Evolutionary conservation across 345 rosid genomes (phyloP), one percentile per base, ranked within the genome.

Genomic region (Cardamine occulta): DNA sequence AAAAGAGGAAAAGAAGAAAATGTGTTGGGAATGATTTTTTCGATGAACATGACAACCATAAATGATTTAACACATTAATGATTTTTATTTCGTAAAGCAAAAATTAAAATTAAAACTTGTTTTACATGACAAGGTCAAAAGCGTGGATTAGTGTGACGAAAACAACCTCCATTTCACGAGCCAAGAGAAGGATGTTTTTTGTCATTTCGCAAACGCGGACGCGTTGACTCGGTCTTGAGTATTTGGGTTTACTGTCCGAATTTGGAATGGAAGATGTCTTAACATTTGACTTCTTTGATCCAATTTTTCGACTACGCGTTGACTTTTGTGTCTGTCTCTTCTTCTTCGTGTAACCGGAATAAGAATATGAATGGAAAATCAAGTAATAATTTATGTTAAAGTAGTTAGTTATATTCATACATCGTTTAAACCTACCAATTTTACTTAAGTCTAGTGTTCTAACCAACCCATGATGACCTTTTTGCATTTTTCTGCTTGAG

Each of bases 31-130:
- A 66, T 65, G 68, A 78, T 39, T 57, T 61, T 32, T 62, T 62
- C 3, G 44, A 66, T 49, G 69, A 66, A 63, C 74, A 31, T 78
- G 84, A 54, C 79, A 53, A 79, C 84, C 86, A 80, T 82, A n/a
- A 69, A 42, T 70, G 71, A 70, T 54, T 70, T 59, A 28, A 49
- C 48, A 62, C 17, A 68, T 68, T 57, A 44, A 66, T 74, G 37
- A 39, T 53, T 52, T 51, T n/a, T 66, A 10, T 45, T 45, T 53
- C 29, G 2, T 21, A 68, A 21, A 40, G 28, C 12, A 28, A 24
- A 54, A 67, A 34, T 2, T 26, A 26, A 1, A 63, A 40, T 40
- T 1, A 14, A 15, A 8, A 11, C 19, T 21, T 15, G 15, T 39
- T 8, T 12, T 14, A 21, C 28, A 23, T 34, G 3, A 1, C 63